Conservation (phyloP, 768 basidiomycete genomes). For the Suillus weaverae region DNA sequence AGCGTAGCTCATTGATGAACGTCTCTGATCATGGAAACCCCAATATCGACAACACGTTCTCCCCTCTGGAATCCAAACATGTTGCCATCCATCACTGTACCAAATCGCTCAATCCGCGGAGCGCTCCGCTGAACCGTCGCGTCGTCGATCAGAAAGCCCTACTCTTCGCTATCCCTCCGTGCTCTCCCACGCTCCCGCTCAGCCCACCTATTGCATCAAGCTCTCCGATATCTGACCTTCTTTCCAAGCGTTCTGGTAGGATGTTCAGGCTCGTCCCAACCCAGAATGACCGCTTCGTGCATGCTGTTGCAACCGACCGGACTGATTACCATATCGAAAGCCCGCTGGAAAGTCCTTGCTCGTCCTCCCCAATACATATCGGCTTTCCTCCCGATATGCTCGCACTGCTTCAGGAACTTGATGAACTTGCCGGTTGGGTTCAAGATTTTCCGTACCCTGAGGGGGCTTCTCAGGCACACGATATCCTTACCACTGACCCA, state of each 20-base stretch:
- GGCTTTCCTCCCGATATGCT: slow-evolving; percentile 31
- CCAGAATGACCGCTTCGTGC: slow-evolving; percentile 17
- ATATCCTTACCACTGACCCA: background rate
- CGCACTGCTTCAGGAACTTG: slow-evolving; percentile 26
- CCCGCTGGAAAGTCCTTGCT: background rate
- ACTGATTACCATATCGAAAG: background rate
- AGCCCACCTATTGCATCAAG: slow-evolving; percentile 14
- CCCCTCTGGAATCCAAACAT: background rate
- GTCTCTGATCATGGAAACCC: background rate
- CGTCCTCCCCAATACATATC: background rate
- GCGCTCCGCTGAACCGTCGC: background rate
- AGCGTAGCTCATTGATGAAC: slow-evolving; percentile 8
- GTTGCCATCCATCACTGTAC: background rate
- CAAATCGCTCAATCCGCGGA: background rate
- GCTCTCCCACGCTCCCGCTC: slow-evolving; percentile 19
- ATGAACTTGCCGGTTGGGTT: slow-evolving; percentile 30
- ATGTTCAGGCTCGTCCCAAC: slow-evolving; percentile 18
- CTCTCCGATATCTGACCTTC: slow-evolving; percentile 1
- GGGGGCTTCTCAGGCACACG: background rate
- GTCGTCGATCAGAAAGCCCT: background rate
- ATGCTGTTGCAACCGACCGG: slow-evolving; percentile 12
- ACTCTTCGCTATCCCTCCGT: background rate
- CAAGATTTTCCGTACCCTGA: slow-evolving; percentile 19
- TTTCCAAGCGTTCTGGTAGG: slow-evolving; percentile 22
- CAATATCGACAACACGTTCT: background rate